Percentiles rank a stretch among this genome's conserved stretches.
These are phyloP conservation scores for Eucalyptus guilfoylei DNA, from an alignment of 345 rosid genomes.

Conservation along the genomic window DNA sequence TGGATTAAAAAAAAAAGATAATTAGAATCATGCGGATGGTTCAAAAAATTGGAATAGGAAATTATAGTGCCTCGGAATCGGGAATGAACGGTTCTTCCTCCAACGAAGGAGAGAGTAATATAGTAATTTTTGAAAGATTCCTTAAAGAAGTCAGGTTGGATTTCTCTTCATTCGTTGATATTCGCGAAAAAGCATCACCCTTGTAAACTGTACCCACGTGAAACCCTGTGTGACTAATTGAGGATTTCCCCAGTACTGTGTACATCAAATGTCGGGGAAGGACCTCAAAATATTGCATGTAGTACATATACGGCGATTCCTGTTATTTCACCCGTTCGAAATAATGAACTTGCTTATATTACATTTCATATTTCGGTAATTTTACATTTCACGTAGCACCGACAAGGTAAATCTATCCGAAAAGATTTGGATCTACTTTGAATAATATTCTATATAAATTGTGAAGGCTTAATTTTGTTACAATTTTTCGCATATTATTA, in stretches of 20 bases:
- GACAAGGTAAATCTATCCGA: not conserved
- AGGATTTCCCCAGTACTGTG: not conserved
- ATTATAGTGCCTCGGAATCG: not conserved
- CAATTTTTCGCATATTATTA: accelerated
- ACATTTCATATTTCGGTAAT: not conserved
- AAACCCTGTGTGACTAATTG: not conserved
- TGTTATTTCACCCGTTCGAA: not conserved
- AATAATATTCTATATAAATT: not conserved
- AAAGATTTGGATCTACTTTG: not conserved
- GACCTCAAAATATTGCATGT: not conserved
- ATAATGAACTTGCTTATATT: not conserved
- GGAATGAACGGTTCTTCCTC: not conserved
- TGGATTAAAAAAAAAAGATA: not conserved
- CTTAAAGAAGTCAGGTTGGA: not conserved
- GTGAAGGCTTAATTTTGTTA: not conserved
- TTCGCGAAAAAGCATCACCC: not conserved
- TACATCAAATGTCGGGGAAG: not conserved
- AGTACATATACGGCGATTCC: not conserved
- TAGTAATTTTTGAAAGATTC: too few species aligned
- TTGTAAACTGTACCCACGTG: not conserved
- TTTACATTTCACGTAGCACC: not conserved
- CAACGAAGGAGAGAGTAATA: not conserved
- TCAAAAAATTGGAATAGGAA: not conserved
- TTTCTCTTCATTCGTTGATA: not conserved
- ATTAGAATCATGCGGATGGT: not conserved